phyloP scores from a whole-genome alignment of 257 asterid genomes.

The Solanum lycopersicoides region DNA sequence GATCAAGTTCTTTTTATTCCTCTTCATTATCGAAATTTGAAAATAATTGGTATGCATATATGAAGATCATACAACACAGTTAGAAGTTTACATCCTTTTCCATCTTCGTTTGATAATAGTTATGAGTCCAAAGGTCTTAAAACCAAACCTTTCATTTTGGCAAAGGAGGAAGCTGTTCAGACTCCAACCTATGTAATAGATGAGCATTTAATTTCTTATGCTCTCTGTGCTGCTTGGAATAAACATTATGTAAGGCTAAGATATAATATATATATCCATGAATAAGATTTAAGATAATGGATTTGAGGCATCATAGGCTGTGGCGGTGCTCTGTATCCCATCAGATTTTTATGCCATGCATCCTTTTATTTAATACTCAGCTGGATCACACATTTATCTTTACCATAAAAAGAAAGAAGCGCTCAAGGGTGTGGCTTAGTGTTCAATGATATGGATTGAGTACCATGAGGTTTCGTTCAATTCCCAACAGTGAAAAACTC shows the following conservation, averaged over 20 bases:
- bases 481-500: neutral
- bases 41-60: neutral
- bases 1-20: neutral
- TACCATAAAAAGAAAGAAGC: neutral
- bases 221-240: neutral
- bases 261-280: neutral
- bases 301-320: neutral
- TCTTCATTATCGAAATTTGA: neutral
- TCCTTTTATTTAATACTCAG: neutral
- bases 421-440: neutral
- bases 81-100: neutral
- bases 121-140: neutral
- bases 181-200: neutral
- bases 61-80: neutral
- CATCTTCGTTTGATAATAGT: neutral
- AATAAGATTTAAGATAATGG: neutral
- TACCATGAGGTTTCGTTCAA: neutral
- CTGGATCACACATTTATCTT: neutral
- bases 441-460: neutral
- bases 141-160: neutral
- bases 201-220: neutral
- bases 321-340: neutral
- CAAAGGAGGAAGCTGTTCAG: neutral
- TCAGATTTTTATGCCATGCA: neutral
- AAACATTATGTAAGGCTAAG: neutral